A percentile compares a stretch with the other conserved stretches of the same genome.
Evolutionary conservation across 164 flowering plant species (phyloP).

Genomic region (Berberis vulgaris): DNA sequence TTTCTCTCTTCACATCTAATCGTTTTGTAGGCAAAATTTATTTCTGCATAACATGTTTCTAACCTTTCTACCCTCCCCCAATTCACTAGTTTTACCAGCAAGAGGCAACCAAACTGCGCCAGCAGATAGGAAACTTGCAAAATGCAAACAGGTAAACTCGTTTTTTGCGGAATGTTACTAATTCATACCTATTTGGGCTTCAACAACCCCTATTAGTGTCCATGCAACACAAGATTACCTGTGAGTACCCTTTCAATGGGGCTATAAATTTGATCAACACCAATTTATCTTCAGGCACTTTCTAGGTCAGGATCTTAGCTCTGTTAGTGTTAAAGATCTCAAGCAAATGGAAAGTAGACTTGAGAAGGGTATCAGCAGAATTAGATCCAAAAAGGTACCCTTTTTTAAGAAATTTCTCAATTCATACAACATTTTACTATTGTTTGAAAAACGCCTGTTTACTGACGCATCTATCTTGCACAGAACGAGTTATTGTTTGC

Average conservation of each 20-base stretch:
- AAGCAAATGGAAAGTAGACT: conserved; percentile 48
- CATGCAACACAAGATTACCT: too few relatives aligned
- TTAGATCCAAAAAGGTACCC: conserved; percentile 30
- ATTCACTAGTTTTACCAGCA: conserved; percentile 59
- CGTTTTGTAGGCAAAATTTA: too few relatives aligned
- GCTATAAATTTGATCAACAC: background rate
- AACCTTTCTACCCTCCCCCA: too few relatives aligned
- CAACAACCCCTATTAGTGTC: too few relatives aligned
- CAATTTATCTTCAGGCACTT: conserved; percentile 38
- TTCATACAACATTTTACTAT: background rate
- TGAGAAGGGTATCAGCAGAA: conserved; percentile 60
- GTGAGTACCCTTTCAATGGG: too few relatives aligned
- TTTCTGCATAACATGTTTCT: too few relatives aligned
- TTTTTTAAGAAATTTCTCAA: background rate
- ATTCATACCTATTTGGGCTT: background rate
- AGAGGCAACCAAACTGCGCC: conserved; percentile 64
- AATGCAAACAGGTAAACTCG: conserved; percentile 51
- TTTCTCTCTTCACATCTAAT: too few relatives aligned
- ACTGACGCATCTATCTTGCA: background rate
- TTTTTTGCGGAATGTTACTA: background rate
- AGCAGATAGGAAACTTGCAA: conserved; percentile 44
- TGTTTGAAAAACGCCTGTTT: background rate
- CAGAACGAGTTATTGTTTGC: conserved; percentile 84
- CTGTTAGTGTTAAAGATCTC: conserved; percentile 42
- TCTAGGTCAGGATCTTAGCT: conserved; percentile 59